Base-by-base conservation (phyloP, 2,329 filamentous ascomycete species). In the Aureobasidium subglaciale region DNA sequence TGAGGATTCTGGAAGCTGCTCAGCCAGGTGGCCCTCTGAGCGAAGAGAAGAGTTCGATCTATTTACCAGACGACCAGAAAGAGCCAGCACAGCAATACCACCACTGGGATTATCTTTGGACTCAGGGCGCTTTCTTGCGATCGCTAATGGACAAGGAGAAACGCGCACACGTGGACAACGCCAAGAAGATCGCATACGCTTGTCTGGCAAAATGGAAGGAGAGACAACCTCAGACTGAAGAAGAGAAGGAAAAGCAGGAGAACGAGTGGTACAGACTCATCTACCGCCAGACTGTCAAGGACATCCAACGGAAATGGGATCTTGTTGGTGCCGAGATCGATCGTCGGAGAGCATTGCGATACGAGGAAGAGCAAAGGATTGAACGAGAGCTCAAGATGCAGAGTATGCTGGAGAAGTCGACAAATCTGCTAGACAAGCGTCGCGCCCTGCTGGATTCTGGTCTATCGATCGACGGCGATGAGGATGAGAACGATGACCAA, bases 31-130 rank as follows among this genome's bases (percentile, higher is more conserved):
- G 90, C 2, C 68, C 90, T 4, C 76, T 96, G 25, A 90, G 86
- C 49, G 74, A 78, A 54, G 82, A 84, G 58, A 78, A 79, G 58
- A 92, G 88, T 66, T 85, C 84, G 2, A 73, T 86, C 22, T 93
- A 88, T 63, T 78, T 84, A 16, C 87, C 88, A 0, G 88, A 93
- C 60, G 76, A 83, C 11, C 58, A 60, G 38, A 78, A 80, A 56
- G 87, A 95, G 63, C 88, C 88, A 0, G 81, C 83, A 0, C 79
- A 81, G 52, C 89, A 93, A 64, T 97, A 89, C 76, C 84, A 87
- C n/a, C 90, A 95, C 62, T 81, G 83, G 65, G 91, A 97, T 65
- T 88, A 97, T 67, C 78, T 97, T 53, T 77, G 87, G 42, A 85
- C 85, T 43, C 91, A 95, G 59, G 85, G 87, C 57, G 67, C 86